A percentile compares a stretch with the other conserved stretches of the same genome.
phyloP scores from a whole-genome alignment of 208 protist species.

The Leishmania gerbilli region DNA sequence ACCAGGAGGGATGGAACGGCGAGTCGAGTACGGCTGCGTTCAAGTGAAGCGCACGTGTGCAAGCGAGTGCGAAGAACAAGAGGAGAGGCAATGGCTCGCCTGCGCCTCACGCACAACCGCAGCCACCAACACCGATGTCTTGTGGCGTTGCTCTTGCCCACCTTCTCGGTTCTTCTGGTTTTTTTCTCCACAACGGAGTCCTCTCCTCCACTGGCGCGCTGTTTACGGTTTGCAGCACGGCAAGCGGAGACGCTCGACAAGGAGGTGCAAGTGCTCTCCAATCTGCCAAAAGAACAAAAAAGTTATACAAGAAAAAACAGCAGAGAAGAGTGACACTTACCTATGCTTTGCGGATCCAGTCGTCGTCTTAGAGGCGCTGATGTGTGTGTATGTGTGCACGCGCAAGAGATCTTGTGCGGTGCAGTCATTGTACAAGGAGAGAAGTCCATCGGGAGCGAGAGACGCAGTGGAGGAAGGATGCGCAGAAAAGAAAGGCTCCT shows the following conservation, averaged over 20 bases:
- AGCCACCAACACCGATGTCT: too few relatives aligned
- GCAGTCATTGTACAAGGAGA: not conserved
- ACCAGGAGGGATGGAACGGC: not conserved
- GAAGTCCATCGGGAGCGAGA: not conserved
- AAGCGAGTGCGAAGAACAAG: not conserved
- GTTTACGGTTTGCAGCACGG: not conserved
- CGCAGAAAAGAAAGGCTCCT: not conserved
- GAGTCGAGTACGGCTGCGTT: not conserved
- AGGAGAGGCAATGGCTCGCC: too few relatives aligned
- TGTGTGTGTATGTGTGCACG: not conserved
- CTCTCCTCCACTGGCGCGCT: not conserved
- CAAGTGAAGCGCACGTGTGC: not conserved
- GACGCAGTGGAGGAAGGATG: not conserved
- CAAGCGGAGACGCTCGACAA: not conserved
- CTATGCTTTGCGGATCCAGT: not conserved
- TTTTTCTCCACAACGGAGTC: not conserved
- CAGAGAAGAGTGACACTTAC: not conserved
- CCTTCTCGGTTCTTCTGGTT: not conserved
- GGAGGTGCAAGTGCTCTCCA: too few relatives aligned
- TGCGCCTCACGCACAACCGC: not conserved
- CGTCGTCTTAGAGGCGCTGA: not conserved
- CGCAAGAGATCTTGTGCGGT: not conserved
- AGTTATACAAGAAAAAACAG: too few relatives aligned
- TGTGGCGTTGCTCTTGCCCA: not conserved
- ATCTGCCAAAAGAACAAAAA: too few relatives aligned